These are phyloP conservation scores for Adansonia rubrostipa DNA, from an alignment of 441 rosid genomes.

Conservation along the genomic window DNA sequence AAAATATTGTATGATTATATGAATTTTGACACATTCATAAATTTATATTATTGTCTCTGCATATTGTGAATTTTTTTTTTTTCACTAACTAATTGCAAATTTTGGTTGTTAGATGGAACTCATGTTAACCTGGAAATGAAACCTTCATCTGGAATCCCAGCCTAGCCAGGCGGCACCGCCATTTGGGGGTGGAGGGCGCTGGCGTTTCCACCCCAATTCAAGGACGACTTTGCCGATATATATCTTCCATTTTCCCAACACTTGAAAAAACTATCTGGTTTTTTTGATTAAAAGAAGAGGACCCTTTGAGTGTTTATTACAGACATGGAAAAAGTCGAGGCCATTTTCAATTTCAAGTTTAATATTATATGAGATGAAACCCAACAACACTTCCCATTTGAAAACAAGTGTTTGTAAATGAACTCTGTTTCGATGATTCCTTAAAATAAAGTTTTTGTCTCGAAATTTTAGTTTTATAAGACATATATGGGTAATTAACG, in stretches of 20 bases:
- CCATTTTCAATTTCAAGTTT: not conserved
- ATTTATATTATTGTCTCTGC: too few species aligned
- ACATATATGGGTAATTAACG: not conserved
- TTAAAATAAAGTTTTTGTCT: constrained; percentile 22
- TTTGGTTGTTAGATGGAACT: constrained; percentile 29
- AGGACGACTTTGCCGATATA: not conserved
- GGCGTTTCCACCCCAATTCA: not conserved
- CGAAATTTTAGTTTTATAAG: not conserved
- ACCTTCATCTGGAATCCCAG: constrained; percentile 34
- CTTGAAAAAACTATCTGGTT: not conserved
- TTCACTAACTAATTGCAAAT: not conserved
- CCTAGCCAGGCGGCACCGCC: constrained; percentile 23
- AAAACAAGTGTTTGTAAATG: constrained; percentile 10
- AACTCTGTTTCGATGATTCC: constrained; percentile 9
- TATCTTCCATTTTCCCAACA: not conserved
- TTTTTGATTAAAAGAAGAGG: not conserved
- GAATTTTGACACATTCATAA: too few species aligned
- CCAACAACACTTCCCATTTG: not conserved
- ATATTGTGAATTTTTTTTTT: too few species aligned
- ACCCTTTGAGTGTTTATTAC: not conserved
- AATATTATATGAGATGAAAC: not conserved
- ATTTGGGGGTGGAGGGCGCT: not conserved
- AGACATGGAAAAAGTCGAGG: not conserved
- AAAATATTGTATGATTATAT: too few species aligned
- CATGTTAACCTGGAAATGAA: constrained; percentile 16